phyloP scores from a whole-genome alignment of 441 rosid genomes.

The Erodium texanum region DNA sequence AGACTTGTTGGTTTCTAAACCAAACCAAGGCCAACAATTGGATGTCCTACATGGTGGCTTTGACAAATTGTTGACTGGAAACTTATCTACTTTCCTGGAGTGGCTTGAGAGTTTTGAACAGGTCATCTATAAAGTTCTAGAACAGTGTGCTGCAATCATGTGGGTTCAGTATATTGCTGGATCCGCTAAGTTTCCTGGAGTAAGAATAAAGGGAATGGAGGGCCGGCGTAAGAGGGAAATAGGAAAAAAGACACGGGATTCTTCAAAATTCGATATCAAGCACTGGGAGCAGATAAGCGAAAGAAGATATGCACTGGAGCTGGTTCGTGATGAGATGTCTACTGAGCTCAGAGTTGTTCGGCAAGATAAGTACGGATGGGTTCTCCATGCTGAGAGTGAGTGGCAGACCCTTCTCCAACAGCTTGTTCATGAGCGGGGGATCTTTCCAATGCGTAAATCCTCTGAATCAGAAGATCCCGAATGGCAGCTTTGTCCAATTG shows the following conservation, averaged over 20 bases:
- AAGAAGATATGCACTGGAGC: constrained; percentile 93
- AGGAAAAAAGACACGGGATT: constrained; percentile 84
- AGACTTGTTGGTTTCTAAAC: constrained; percentile 88
- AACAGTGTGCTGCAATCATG: constrained; percentile 97
- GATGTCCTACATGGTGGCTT: constrained; percentile 95
- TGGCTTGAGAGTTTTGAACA: constrained; percentile 87
- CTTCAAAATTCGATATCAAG: constrained; percentile 66
- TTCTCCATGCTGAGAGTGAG: constrained; percentile 99
- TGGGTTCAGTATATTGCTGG: constrained; percentile 98
- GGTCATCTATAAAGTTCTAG: constrained; percentile 74
- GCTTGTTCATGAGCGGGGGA: constrained; percentile 97
- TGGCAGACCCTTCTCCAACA: constrained; percentile 99
- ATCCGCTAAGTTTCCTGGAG: constrained; percentile 96
- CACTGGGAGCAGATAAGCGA: constrained; percentile 98
- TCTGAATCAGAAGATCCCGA: constrained; percentile 56
- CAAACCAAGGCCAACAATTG: constrained; percentile 70
- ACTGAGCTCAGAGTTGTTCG: constrained; percentile 99
- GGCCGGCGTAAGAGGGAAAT: constrained; percentile 92
- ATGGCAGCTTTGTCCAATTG: constrained; percentile 99
- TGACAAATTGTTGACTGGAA: constrained; percentile 87
- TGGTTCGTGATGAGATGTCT: constrained; percentile 95
- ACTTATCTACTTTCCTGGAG: constrained; percentile 61
- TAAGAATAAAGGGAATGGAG: constrained; percentile 92
- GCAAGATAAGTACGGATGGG: constrained; percentile 99
- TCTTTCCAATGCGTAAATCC: constrained; percentile 74